A percentile compares a stretch with the other conserved stretches of the same genome.
phyloP scores from a whole-genome alignment of 2,329 filamentous ascomycete genomes.

The Calonectria pauciramosa region DNA sequence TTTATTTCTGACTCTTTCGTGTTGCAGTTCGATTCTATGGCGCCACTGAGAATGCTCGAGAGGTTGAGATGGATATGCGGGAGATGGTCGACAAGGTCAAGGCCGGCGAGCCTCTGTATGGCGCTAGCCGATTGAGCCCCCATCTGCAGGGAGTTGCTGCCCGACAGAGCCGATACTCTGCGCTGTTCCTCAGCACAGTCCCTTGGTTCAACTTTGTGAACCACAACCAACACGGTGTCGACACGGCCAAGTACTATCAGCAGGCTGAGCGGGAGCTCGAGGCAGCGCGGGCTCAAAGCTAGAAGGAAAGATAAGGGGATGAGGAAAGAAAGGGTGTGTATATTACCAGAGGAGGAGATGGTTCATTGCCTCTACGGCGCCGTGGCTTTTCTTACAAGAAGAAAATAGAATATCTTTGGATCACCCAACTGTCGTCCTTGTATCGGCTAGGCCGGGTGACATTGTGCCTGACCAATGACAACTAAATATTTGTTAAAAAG shows the following conservation, averaged over 20 bases:
- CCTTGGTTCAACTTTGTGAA: constrained; percentile 99
- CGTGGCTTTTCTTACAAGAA: constrained; percentile 39
- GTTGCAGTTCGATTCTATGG: constrained; percentile 91
- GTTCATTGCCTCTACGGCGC: constrained; percentile 37
- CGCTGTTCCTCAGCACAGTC: constrained; percentile 84
- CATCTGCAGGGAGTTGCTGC: constrained; percentile 96
- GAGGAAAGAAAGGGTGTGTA: constrained; percentile 39
- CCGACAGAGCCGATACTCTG: constrained; percentile 92
- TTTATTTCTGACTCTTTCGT: not conserved
- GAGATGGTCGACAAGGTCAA: constrained; percentile 99
- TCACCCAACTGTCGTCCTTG: not conserved
- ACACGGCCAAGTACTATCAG: constrained; percentile 98
- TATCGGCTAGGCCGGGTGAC: not conserved
- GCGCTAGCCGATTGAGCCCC: constrained; percentile 80
- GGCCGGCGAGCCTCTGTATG: constrained; percentile 90
- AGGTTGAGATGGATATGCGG: constrained; percentile 95
- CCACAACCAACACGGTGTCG: constrained; percentile 94
- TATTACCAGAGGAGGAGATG: constrained; percentile 40
- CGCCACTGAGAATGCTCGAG: constrained; percentile 90
- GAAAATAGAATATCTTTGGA: constrained; percentile 38
- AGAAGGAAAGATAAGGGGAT: not conserved
- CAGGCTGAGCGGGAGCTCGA: constrained; percentile 96
- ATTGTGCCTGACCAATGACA: not conserved
- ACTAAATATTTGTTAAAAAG: no score
- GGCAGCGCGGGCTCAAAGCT: constrained; percentile 54